Conservation (phyloP, 75 land plant species). For the Pseudotsuga menziesii region DNA sequence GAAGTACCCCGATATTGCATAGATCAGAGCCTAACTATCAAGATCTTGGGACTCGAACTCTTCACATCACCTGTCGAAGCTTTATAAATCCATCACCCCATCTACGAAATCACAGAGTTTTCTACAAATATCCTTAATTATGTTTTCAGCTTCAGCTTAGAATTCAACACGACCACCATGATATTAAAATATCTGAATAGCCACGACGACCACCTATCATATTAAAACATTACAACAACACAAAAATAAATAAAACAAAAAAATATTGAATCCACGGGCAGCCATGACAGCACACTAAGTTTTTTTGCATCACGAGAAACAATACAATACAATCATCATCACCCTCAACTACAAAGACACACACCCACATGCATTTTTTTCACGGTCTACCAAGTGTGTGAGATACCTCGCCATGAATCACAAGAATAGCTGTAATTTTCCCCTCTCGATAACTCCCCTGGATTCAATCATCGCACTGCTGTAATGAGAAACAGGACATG, state of each 20-base stretch:
- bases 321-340: too few relatives aligned
- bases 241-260: too few relatives aligned
- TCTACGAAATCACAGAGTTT: background rate
- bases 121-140: background rate
- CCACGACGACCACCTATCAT: too few relatives aligned
- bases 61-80: background rate
- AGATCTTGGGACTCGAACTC: background rate
- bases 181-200: too few relatives aligned
- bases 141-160: background rate
- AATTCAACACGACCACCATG: background rate
- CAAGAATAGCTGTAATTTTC: background rate
- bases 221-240: too few relatives aligned
- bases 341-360: too few relatives aligned
- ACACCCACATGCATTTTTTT: too few relatives aligned
- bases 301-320: too few relatives aligned
- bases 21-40: background rate
- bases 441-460: background rate
- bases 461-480: constrained; percentile 17
- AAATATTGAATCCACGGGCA: too few relatives aligned
- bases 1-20: background rate
- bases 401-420: background rate
- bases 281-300: too few relatives aligned
- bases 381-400: too few relatives aligned
- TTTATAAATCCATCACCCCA: background rate
- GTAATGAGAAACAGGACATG: constrained; percentile 98